phyloP scores from a whole-genome alignment of 73 alveolate species.

The Paramecium sonneborni region DNA sequence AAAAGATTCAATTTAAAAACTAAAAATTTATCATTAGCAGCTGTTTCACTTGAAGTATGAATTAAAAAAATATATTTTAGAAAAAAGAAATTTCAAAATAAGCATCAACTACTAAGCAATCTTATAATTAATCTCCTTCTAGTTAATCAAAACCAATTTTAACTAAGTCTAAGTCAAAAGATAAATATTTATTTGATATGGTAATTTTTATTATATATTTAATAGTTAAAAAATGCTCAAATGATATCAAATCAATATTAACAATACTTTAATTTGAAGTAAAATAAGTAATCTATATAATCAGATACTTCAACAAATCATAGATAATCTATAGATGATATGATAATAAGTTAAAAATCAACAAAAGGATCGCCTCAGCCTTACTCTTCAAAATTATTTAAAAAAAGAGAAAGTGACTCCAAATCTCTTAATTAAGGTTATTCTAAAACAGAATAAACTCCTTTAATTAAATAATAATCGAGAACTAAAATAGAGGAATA shows the following conservation, averaged over 20 bases:
- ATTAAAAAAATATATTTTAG: neutral
- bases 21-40: neutral
- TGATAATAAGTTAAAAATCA: neutral
- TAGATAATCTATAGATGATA: slow-evolving; percentile 24
- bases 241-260: slow-evolving; percentile 11
- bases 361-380: slow-evolving; percentile 1
- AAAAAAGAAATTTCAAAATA: neutral
- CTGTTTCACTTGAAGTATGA: neutral
- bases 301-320: slow-evolving; percentile 44
- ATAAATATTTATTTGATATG: slow-evolving; percentile 15
- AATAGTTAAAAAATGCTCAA: slow-evolving; percentile 37
- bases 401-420: neutral
- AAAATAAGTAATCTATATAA: slow-evolving; percentile 45
- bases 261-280: slow-evolving; percentile 11
- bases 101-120: neutral
- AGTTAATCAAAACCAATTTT: neutral
- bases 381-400: neutral
- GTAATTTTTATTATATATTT: neutral
- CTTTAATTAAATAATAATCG: neutral
- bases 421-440: neutral
- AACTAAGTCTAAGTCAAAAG: neutral
- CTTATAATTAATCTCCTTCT: neutral
- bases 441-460: slow-evolving; percentile 5
- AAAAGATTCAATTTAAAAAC: neutral
- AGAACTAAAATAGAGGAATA: neutral